phyloP scores from a whole-genome alignment of 192 early-diverging fungal species.

The Backusella westeae region DNA sequence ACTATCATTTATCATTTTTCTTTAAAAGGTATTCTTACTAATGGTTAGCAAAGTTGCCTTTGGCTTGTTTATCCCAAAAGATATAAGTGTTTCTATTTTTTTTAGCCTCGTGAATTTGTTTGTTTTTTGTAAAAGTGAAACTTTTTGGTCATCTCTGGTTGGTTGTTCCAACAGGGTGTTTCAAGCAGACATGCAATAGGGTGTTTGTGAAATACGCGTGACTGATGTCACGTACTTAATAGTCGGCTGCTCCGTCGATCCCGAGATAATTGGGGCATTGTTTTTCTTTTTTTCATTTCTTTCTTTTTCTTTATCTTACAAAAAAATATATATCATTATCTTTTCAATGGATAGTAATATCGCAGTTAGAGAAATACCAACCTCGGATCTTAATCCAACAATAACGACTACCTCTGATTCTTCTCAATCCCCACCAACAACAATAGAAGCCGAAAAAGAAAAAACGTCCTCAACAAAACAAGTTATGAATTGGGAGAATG shows the following conservation, averaged over 20 bases:
- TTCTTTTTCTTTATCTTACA: background rate
- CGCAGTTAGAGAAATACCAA: background rate
- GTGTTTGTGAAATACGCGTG: background rate
- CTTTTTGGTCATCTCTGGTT: background rate
- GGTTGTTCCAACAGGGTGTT: background rate
- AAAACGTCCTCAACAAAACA: background rate
- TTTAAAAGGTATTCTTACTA: background rate
- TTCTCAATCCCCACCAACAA: background rate
- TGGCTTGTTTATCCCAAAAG: background rate
- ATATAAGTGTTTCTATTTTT: background rate
- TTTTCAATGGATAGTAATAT: background rate
- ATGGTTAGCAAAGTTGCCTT: background rate
- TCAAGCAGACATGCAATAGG: background rate
- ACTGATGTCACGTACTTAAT: slow-evolving; percentile 5
- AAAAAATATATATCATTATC: background rate
- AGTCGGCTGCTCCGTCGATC: background rate
- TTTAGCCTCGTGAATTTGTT: background rate
- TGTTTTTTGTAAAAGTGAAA: background rate
- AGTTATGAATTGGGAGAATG: slow-evolving; percentile 24
- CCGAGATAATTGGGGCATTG: background rate
- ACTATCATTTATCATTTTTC: background rate
- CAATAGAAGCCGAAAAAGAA: background rate
- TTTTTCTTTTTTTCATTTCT: background rate
- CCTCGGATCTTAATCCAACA: background rate
- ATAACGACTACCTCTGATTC: background rate